Evolutionary conservation across 441 rosid genomes (phyloP), one percentile per base, ranked within the genome.

Genomic region (Bruguiera hainesii): DNA sequence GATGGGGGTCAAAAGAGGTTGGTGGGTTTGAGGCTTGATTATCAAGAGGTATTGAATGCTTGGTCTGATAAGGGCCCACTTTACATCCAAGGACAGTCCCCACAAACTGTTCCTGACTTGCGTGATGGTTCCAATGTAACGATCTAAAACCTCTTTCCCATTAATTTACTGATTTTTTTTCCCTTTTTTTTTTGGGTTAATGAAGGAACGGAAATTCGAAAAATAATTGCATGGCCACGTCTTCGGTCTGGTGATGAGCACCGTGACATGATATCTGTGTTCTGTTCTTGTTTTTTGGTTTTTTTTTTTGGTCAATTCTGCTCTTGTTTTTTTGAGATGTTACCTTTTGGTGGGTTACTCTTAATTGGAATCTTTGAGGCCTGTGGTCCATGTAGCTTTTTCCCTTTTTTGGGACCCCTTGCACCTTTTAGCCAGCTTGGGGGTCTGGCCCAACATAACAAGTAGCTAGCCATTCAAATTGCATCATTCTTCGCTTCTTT

Each of bases 21-120:
- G 53, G 72, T 90, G 58, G 76, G 79, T 35, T 63, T 90, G 83
- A 93, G 89, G 85, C 97, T 93, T 61, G 97, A 93, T 82, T 90
- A 93, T 52, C 78, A 87, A 61, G 84, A 85, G 79, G 79, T 93
- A 67, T 61, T 90, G 87, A 85, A 86, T 39, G 91, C 88, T 70
- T 93, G 98, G 96, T 86, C 89, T 56, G 90, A 82, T 65, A 87
- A 87, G 80, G 89, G 91, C 21, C 74, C 96, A 46, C 87, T 89
- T 62, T 93, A 67, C 66, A 71, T 93, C 57, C 79, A 73, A 56
- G 81, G 77, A 60, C 88, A 83, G 71, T 73, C 83, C 61, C 84
- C 96, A 56, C 93, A 86, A 63, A 84, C 77, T n/a, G 96, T 93
- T 7, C 98, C 96, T 35, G 90, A 90, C 68, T 75, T 89, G 82